These are phyloP conservation scores for Penicillium decumbens DNA, from an alignment of 2,329 filamentous ascomycete species.

Conservation along the genomic window DNA sequence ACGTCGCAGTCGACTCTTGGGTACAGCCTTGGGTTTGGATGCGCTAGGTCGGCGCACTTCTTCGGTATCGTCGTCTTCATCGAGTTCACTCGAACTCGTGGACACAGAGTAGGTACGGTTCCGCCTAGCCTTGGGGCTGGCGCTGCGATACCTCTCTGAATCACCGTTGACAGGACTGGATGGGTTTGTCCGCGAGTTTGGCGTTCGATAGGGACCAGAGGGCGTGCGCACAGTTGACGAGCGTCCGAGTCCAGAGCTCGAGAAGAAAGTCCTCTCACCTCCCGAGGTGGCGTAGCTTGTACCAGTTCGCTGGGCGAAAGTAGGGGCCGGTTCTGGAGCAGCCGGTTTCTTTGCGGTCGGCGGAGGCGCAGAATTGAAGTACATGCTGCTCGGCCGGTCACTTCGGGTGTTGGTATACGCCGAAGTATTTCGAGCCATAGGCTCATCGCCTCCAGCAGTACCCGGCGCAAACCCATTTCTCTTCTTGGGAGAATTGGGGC, in stretches of 20 bases:
- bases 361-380: constrained; percentile 38
- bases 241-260: constrained; percentile 48
- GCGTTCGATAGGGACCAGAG: constrained; percentile 32
- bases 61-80: constrained; percentile 33
- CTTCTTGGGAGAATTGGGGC: constrained; percentile 45
- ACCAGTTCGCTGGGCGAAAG: constrained; percentile 44
- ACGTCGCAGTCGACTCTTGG: constrained; percentile 36
- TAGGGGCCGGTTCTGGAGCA: constrained; percentile 24
- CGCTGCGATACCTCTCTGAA: constrained; percentile 39
- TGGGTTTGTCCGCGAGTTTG: constrained; percentile 35
- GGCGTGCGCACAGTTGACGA: constrained; percentile 53
- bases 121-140: constrained; percentile 40
- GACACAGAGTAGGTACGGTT: constrained; percentile 28
- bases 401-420: constrained; percentile 43
- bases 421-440: constrained; percentile 51
- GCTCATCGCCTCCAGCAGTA: constrained; percentile 56
- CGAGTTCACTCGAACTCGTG: constrained; percentile 41
- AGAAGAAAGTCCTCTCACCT: constrained; percentile 56
- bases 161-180: constrained; percentile 32
- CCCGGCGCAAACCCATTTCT: constrained; percentile 56
- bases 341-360: constrained; percentile 43
- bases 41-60: constrained; percentile 14
- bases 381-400: constrained; percentile 33
- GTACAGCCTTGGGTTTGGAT: constrained; percentile 39
- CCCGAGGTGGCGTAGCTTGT: constrained; percentile 52